These are phyloP conservation scores for Apophysomyces ossiformis DNA, from an alignment of 371 early-diverging fungal species.

Conservation along the genomic window DNA sequence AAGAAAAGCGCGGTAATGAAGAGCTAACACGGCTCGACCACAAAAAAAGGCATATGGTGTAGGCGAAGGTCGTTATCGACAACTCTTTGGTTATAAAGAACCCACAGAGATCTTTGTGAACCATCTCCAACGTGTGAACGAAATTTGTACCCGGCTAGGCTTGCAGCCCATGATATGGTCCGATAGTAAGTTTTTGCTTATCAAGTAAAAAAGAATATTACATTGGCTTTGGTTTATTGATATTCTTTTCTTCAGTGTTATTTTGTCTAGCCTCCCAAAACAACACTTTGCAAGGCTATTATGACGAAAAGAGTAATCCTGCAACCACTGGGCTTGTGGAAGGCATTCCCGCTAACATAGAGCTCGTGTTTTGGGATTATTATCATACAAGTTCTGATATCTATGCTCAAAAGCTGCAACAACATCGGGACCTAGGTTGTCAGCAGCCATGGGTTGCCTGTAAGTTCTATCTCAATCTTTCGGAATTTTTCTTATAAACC, in stretches of 20 bases:
- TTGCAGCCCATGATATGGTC: slow-evolving; percentile 88
- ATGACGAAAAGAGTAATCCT: slow-evolving; percentile 68
- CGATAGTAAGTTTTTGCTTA: slow-evolving; percentile 64
- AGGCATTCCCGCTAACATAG: slow-evolving; percentile 68
- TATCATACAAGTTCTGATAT: slow-evolving; percentile 76
- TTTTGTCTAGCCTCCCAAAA: slow-evolving; percentile 68
- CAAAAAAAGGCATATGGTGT: slow-evolving; percentile 70
- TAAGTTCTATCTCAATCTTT: slow-evolving; percentile 22
- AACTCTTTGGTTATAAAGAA: slow-evolving; percentile 77
- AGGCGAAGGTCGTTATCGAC: slow-evolving; percentile 81
- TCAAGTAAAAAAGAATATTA: background rate
- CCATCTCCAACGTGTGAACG: slow-evolving; percentile 74
- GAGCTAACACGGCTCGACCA: slow-evolving; percentile 10
- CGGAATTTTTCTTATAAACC: background rate
- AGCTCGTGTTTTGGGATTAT: slow-evolving; percentile 90
- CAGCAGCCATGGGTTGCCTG: slow-evolving; percentile 80
- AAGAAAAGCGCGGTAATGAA: background rate
- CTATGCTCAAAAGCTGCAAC: slow-evolving; percentile 76
- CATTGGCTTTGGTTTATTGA: background rate
- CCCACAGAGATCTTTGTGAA: slow-evolving; percentile 77
- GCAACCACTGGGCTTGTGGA: slow-evolving; percentile 57
- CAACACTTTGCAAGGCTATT: slow-evolving; percentile 79
- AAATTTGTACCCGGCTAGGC: slow-evolving; percentile 66
- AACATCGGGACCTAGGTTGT: slow-evolving; percentile 83
- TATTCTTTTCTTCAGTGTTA: background rate